Conservation (phyloP, 139 green algal species). For the Pleodorina starrii region DNA sequence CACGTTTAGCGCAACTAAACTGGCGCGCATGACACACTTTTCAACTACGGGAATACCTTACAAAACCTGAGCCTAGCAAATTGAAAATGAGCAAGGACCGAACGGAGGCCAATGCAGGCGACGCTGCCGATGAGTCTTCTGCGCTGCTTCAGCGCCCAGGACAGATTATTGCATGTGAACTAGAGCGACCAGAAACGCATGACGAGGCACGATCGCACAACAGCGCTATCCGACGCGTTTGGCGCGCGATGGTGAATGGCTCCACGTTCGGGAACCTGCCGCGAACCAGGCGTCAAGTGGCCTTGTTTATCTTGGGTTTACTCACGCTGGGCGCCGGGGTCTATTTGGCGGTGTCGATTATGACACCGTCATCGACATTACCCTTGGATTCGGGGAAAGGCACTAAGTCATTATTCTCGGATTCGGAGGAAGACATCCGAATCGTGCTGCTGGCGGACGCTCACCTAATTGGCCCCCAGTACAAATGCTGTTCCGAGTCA, state of each 20-base stretch:
- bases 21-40: too few relatives aligned
- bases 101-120: too few relatives aligned
- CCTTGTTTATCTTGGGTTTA: not conserved
- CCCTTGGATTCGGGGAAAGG: not conserved
- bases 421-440: not conserved
- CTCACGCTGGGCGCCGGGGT: not conserved
- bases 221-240: not conserved
- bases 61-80: too few relatives aligned
- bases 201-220: not conserved
- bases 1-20: too few relatives aligned
- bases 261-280: not conserved
- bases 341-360: not conserved
- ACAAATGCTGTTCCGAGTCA: slow-evolving; percentile 3
- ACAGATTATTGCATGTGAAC: not conserved
- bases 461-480: slow-evolving; percentile 33
- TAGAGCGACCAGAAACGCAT: not conserved
- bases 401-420: too few relatives aligned
- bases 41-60: too few relatives aligned
- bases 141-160: not conserved
- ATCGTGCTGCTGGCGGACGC: slow-evolving; percentile 25
- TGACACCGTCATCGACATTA: not conserved
- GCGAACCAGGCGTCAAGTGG: not conserved
- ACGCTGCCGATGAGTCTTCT: not conserved
- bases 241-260: not conserved
- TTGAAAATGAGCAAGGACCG: too few relatives aligned